phyloP scores from a whole-genome alignment of 2,329 filamentous ascomycete species.

The Hypomyces perniciosus region DNA sequence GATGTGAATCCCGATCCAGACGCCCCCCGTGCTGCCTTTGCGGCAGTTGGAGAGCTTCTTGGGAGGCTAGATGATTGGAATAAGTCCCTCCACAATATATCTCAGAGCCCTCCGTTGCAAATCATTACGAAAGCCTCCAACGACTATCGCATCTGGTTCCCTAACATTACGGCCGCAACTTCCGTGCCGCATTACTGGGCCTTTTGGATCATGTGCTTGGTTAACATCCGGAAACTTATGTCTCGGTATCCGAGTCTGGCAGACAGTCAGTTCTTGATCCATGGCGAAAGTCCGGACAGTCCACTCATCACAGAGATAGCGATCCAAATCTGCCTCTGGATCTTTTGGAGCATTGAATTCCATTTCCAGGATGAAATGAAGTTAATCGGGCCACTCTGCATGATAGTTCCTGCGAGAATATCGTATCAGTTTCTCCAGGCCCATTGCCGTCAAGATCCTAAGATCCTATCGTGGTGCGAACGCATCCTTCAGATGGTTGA shows the following conservation, averaged over 20 bases:
- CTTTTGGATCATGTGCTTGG: slow-evolving; percentile 30
- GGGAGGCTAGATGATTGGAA: background rate
- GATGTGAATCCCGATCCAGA: background rate
- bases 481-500: slow-evolving; percentile 3
- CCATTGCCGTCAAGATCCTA: background rate
- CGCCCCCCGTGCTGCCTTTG: background rate
- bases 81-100: background rate
- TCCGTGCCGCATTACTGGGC: slow-evolving; percentile 33
- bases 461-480: slow-evolving; percentile 4
- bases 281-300: slow-evolving; percentile 7
- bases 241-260: slow-evolving; percentile 1
- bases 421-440: slow-evolving; percentile 13
- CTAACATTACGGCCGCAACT: slow-evolving; percentile 32
- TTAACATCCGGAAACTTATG: slow-evolving; percentile 19
- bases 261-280: background rate
- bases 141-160: slow-evolving; percentile 23
- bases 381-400: slow-evolving; percentile 32
- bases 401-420: slow-evolving; percentile 24
- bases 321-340: slow-evolving; percentile 19
- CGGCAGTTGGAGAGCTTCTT: background rate
- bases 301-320: slow-evolving; percentile 8
- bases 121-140: background rate
- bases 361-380: slow-evolving; percentile 33
- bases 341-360: slow-evolving; percentile 31
- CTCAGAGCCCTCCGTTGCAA: slow-evolving; percentile 7